phyloP scores from a whole-genome alignment of 1,284 basidiomycete genomes.

The Peniophora sp. region DNA sequence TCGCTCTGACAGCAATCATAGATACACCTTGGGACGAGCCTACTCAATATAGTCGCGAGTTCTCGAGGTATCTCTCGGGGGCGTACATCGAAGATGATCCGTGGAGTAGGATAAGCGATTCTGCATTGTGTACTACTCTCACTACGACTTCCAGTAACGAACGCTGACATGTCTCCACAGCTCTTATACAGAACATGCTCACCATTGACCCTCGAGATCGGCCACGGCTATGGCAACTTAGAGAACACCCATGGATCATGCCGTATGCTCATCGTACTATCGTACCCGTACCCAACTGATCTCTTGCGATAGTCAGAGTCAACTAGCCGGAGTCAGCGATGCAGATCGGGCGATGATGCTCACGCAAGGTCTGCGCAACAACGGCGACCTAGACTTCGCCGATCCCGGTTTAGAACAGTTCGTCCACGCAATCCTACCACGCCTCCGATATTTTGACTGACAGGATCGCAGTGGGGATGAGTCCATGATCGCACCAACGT shows the following conservation, averaged over 20 bases:
- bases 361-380: constrained; percentile 55
- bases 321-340: constrained; percentile 51
- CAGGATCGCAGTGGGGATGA: background rate
- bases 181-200: constrained; percentile 67
- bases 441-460: background rate
- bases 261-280: constrained; percentile 16
- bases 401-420: constrained; percentile 38
- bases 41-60: constrained; percentile 75
- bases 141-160: background rate
- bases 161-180: constrained; percentile 27
- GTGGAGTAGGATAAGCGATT: constrained; percentile 67
- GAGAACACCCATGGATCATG: constrained; percentile 73
- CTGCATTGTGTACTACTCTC: constrained; percentile 49
- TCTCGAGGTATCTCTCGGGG: constrained; percentile 66
- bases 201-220: constrained; percentile 66
- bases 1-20: constrained; percentile 20
- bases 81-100: constrained; percentile 73
- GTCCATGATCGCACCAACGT: constrained; percentile 37
- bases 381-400: constrained; percentile 65
- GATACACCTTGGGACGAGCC: constrained; percentile 99
- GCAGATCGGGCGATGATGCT: constrained; percentile 57
- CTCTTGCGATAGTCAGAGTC: constrained; percentile 52
- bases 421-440: too few species aligned
- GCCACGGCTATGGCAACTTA: constrained; percentile 64
- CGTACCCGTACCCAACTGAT: background rate